Conservation (phyloP, 2,329 filamentous ascomycete genomes). For the Xylaria sp. region DNA sequence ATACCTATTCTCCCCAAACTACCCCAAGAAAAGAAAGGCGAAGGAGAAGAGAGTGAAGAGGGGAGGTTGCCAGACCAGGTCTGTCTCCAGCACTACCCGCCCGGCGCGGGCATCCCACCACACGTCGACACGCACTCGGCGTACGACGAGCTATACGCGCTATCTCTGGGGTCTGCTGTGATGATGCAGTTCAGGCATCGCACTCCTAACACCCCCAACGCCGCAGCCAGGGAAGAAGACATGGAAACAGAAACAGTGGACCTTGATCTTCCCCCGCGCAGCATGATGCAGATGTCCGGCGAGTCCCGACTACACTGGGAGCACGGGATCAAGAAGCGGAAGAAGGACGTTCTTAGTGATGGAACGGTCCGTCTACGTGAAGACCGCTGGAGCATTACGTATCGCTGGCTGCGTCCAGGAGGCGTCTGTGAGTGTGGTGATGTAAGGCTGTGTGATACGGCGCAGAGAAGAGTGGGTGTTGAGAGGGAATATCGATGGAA, state of each 20-base stretch:
- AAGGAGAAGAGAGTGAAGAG: neutral
- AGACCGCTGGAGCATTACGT: conserved; percentile 66
- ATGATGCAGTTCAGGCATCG: conserved; percentile 42
- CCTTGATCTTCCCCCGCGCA: conserved; percentile 59
- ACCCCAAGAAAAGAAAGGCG: neutral
- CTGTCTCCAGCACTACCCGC: conserved; percentile 67
- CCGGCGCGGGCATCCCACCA: conserved; percentile 68
- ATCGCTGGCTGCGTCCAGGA: conserved; percentile 60
- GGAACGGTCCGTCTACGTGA: conserved; percentile 55
- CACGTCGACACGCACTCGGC: conserved; percentile 67
- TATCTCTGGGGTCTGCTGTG: conserved; percentile 41
- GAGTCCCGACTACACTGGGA: conserved; percentile 65
- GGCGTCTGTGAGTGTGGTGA: conserved; percentile 62
- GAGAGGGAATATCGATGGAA: conserved; percentile 64
- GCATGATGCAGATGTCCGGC: conserved; percentile 62
- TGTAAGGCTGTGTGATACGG: conserved; percentile 61
- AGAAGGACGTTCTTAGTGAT: conserved; percentile 60
- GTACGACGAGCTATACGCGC: conserved; percentile 48
- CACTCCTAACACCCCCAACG: conserved; percentile 31
- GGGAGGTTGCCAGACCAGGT: conserved; percentile 63
- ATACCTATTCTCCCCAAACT: conserved; percentile 49
- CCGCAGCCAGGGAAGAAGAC: too few species aligned
- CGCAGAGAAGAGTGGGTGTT: conserved; percentile 56
- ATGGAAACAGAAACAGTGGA: conserved; percentile 41
- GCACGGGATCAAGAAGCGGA: conserved; percentile 64